These are phyloP conservation scores for Cardamine occulta DNA, from an alignment of 345 rosid genomes.

Conservation along the genomic window DNA sequence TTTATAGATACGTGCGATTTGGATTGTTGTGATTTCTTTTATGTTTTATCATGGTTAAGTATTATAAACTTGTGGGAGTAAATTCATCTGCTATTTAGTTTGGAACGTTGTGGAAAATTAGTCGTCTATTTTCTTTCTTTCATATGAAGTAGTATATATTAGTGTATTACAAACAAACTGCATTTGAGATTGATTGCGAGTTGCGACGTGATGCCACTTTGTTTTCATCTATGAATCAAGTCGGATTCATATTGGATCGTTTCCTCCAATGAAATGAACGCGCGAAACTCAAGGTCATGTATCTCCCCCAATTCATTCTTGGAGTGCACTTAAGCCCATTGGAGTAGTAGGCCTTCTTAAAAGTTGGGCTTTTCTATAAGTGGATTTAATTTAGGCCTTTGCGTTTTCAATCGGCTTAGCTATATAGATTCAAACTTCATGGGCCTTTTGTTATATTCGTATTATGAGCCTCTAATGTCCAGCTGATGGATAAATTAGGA, in stretches of 20 bases:
- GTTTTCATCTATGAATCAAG: background rate
- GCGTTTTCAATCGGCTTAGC: background rate
- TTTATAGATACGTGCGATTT: slow-evolving; percentile 32
- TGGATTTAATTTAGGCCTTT: background rate
- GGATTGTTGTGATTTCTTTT: slow-evolving; percentile 20
- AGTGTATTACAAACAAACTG: background rate
- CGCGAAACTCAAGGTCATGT: background rate
- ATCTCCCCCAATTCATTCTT: background rate
- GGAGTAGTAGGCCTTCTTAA: background rate
- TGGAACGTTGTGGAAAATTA: slow-evolving; percentile 10
- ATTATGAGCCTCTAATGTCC: background rate
- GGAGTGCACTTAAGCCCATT: background rate
- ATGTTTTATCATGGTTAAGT: background rate
- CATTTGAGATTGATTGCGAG: background rate
- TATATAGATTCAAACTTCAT: background rate
- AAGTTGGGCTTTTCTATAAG: background rate
- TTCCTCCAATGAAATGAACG: no score
- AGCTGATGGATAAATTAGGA: background rate
- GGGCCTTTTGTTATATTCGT: background rate
- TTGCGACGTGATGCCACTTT: background rate
- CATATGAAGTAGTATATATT: background rate
- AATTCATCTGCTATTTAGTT: slow-evolving; percentile 2
- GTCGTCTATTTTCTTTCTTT: background rate
- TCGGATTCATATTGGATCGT: background rate
- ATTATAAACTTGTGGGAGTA: slow-evolving; percentile 6